Evolutionary conservation across 331 rosid genomes (phyloP).

Genomic region (Malus hybrid): DNA sequence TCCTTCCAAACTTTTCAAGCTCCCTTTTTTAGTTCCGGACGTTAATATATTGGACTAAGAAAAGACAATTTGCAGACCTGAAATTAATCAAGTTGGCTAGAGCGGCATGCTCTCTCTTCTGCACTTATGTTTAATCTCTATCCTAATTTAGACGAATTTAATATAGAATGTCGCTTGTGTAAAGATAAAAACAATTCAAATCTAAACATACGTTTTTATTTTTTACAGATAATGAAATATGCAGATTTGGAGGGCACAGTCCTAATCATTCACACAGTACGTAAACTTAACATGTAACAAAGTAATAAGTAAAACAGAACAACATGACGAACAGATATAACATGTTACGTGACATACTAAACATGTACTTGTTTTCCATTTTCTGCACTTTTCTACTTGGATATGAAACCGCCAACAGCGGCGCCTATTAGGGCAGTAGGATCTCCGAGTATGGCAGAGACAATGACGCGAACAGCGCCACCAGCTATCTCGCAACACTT

Average conservation of each 20-base stretch:
- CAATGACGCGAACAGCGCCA: constrained; percentile 28
- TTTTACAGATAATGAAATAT: not conserved
- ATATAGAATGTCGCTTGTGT: too few species aligned
- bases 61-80: too few species aligned
- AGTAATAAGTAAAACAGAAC: not conserved
- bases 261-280: not conserved
- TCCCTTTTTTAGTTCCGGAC: too few species aligned
- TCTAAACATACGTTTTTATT: not conserved
- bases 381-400: constrained; percentile 13
- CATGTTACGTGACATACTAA: not conserved
- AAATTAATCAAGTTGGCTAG: too few species aligned
- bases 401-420: constrained; percentile 32
- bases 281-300: not conserved
- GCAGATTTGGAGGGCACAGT: not conserved
- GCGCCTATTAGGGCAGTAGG: constrained; percentile 44
- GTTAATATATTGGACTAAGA: too few species aligned
- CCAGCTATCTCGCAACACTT: constrained; percentile 47
- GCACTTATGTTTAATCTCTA: too few species aligned
- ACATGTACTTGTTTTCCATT: not conserved
- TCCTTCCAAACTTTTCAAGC: too few species aligned
- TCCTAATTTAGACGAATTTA: too few species aligned
- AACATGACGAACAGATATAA: not conserved
- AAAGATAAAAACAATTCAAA: not conserved
- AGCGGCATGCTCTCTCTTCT: accelerated
- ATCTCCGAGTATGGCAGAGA: constrained; percentile 48